Evolutionary conservation across 192 early-diverging fungal species (phyloP).

Genomic region (Dimargaris verticillata): DNA sequence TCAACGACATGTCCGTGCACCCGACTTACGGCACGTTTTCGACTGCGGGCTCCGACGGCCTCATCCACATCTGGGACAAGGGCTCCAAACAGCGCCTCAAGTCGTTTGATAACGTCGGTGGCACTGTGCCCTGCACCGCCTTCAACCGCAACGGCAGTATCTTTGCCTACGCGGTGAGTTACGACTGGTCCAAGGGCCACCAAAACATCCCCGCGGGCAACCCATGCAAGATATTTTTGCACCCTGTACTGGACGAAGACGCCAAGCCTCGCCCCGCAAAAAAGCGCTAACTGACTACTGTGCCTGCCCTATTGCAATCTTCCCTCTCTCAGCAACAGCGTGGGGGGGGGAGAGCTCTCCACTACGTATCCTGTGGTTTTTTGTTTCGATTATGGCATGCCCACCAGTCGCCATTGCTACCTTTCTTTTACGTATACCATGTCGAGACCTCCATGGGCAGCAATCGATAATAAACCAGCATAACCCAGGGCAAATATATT

Average conservation of each 20-base stretch:
- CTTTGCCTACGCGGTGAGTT: constrained; percentile 82
- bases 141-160: constrained; percentile 73
- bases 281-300: constrained; percentile 15
- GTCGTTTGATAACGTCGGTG: constrained; percentile 40
- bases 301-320: no score
- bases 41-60: constrained; percentile 74
- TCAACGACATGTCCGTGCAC: constrained; percentile 61
- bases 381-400: no score
- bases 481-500: no score
- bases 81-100: constrained; percentile 77
- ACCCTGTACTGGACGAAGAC: constrained; percentile 59
- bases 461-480: no score
- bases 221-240: constrained; percentile 63
- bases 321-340: no score
- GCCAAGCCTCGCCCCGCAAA: constrained; percentile 53
- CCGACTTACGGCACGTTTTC: constrained; percentile 76
- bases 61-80: constrained; percentile 89
- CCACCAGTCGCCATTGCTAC: no score
- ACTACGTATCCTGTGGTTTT: no score
- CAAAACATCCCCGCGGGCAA: constrained; percentile 37
- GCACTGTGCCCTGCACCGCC: constrained; percentile 49
- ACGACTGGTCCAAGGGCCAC: constrained; percentile 76
- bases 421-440: no score
- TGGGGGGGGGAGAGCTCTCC: no score
- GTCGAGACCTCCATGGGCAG: no score